Conservation (phyloP, 2,329 filamentous ascomycete genomes). For the Blumeria graminis region DNA sequence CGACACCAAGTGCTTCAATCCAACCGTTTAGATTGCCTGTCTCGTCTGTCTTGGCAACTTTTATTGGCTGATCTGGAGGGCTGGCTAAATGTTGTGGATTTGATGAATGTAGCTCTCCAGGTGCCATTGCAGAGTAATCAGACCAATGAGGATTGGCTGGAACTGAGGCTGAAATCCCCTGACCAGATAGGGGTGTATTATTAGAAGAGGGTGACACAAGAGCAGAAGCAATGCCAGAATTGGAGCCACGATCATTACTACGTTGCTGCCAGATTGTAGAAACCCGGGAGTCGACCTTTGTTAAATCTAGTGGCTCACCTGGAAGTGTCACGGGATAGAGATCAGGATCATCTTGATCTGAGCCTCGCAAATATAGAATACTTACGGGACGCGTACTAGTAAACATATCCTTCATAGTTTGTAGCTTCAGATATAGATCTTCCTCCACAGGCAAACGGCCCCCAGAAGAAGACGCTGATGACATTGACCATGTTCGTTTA, state of each 20-base stretch:
- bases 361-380: constrained; percentile 52
- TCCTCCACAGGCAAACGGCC: constrained; percentile 38
- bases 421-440: constrained; percentile 55
- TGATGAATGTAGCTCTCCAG: constrained; percentile 21
- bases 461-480: constrained; percentile 43
- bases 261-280: constrained; percentile 18
- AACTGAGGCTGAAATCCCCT: constrained; percentile 19
- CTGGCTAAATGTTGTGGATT: constrained; percentile 20
- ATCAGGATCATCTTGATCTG: constrained; percentile 59
- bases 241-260: constrained; percentile 30
- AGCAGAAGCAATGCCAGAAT: constrained; percentile 25
- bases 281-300: constrained; percentile 20
- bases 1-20: constrained; percentile 85
- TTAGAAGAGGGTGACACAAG: constrained; percentile 43
- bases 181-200: constrained; percentile 36
- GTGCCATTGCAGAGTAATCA: constrained; percentile 28
- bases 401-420: constrained; percentile 68
- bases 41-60: constrained; percentile 30
- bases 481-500: constrained; percentile 88
- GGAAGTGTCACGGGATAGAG: constrained; percentile 49
- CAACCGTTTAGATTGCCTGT: constrained; percentile 48
- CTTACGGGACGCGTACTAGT: constrained; percentile 60
- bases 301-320: constrained; percentile 39
- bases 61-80: constrained; percentile 28
- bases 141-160: constrained; percentile 24